phyloP scores from a whole-genome alignment of 2,329 filamentous ascomycete species.

The Sphaceloma murrayae region DNA sequence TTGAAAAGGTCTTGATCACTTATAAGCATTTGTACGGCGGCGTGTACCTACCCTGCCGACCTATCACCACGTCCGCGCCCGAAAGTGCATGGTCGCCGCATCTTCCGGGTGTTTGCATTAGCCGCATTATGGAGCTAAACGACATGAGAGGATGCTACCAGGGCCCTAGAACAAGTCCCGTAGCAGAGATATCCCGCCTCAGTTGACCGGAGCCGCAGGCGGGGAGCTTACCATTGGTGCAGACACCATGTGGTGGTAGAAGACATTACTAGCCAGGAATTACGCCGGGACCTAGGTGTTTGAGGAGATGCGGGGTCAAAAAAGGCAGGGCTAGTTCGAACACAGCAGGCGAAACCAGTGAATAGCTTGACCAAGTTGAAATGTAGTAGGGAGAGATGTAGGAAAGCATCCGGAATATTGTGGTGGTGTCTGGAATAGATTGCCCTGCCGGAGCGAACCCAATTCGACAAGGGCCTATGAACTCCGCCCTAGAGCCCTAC shows the following conservation, averaged over 20 bases:
- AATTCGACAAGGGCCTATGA: too few relatives aligned
- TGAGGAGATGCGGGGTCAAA: conserved; percentile 6
- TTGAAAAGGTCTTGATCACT: neutral
- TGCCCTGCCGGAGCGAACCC: too few relatives aligned
- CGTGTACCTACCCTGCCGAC: neutral
- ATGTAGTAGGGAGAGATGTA: neutral
- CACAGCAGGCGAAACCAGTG: too few relatives aligned
- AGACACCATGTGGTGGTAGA: too few relatives aligned
- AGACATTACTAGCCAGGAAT: conserved; percentile 1
- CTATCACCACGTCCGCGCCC: neutral
- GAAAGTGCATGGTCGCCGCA: conserved; percentile 3
- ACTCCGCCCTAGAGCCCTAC: too few relatives aligned
- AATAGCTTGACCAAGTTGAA: neutral
- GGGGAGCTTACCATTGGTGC: too few relatives aligned
- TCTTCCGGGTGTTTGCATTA: neutral
- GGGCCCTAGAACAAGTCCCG: neutral
- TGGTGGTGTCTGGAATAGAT: neutral
- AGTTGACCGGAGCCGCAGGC: neutral
- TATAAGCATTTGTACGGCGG: neutral
- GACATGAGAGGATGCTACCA: conserved; percentile 4
- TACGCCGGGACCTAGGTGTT: neutral
- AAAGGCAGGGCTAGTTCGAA: conserved; percentile 5
- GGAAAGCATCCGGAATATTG: neutral
- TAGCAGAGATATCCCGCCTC: conserved; percentile 5
- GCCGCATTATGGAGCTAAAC: neutral